Conservation (phyloP, 2,329 filamentous ascomycete genomes). For the Berkeleyomyces rouxiae region DNA sequence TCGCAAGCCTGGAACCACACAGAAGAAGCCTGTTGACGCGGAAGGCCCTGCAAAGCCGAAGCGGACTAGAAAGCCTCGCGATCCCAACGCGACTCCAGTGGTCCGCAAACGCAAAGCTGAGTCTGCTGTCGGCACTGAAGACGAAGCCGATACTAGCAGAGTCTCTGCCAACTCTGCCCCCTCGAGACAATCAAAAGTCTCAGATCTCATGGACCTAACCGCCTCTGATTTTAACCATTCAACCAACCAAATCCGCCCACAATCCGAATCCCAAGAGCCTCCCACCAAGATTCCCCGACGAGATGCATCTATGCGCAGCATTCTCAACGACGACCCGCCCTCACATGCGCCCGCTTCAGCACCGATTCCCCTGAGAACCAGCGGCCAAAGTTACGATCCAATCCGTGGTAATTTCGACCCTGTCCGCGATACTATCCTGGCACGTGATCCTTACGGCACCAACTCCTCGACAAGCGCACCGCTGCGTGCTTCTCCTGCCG, state of each 20-base stretch:
- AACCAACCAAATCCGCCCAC: conserved; percentile 15
- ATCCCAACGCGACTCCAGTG: conserved; percentile 39
- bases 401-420: conserved; percentile 62
- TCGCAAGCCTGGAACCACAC: conserved; percentile 43
- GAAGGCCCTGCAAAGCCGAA: conserved; percentile 28
- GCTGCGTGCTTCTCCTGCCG: conserved; percentile 28
- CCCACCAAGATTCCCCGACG: conserved; percentile 34
- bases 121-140: conserved; percentile 24
- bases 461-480: conserved; percentile 29
- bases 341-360: conserved; percentile 27
- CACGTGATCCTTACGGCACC: conserved; percentile 32
- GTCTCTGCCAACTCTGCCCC: conserved; percentile 19
- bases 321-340: conserved; percentile 37
- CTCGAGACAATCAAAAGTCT: conserved; percentile 25
- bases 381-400: conserved; percentile 77
- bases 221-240: conserved; percentile 12
- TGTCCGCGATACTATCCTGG: conserved; percentile 42
- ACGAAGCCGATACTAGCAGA: conserved; percentile 22
- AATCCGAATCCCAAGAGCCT: conserved; percentile 19
- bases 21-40: conserved; percentile 27
- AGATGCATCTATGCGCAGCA: conserved; percentile 39
- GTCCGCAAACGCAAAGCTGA: conserved; percentile 39
- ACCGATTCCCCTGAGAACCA: conserved; percentile 38
- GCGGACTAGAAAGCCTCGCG: conserved; percentile 34
- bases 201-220: conserved; percentile 21